Evolutionary conservation across 2,329 filamentous ascomycete genomes (phyloP).

Genomic region (Didymellaceae sp.): DNA sequence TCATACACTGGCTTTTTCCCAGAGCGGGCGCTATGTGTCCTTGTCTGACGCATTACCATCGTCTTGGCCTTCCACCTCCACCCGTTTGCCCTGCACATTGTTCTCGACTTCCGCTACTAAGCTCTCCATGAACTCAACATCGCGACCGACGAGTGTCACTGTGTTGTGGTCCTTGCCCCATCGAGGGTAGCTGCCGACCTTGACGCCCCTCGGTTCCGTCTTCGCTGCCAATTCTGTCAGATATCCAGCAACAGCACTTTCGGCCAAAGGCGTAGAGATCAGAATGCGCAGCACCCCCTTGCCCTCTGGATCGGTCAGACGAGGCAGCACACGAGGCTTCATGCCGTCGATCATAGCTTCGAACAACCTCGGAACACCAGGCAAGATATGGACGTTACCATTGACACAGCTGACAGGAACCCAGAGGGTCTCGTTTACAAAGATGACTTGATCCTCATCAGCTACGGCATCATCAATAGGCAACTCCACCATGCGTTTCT

Average conservation of each 20-base stretch:
- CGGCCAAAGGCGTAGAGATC: constrained; percentile 84
- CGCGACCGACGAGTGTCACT: constrained; percentile 82
- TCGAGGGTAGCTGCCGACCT: constrained; percentile 93
- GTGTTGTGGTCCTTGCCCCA: constrained; percentile 90
- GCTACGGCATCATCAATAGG: constrained; percentile 74
- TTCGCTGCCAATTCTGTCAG: constrained; percentile 78
- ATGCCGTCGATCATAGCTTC: constrained; percentile 78
- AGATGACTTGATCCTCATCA: constrained; percentile 75
- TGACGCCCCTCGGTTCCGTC: constrained; percentile 78
- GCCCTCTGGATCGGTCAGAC: constrained; percentile 78
- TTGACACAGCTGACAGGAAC: constrained; percentile 89
- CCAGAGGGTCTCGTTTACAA: constrained; percentile 83
- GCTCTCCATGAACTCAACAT: constrained; percentile 78
- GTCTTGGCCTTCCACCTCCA: constrained; percentile 70
- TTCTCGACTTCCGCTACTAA: constrained; percentile 78
- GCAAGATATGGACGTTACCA: constrained; percentile 90
- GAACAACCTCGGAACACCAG: constrained; percentile 86
- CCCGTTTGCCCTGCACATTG: constrained; percentile 74
- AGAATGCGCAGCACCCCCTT: constrained; percentile 80
- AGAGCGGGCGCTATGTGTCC: constrained; percentile 45
- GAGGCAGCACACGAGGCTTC: constrained; percentile 72
- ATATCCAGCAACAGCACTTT: constrained; percentile 84
- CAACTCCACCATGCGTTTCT: constrained; percentile 87
- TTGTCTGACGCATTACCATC: constrained; percentile 50
- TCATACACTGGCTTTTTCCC: too few relatives aligned